A percentile compares a stretch with the other conserved stretches of the same genome.
Evolutionary conservation across 2,329 filamentous ascomycete genomes (phyloP).

Genomic region (Colletotrichum eremochloae): DNA sequence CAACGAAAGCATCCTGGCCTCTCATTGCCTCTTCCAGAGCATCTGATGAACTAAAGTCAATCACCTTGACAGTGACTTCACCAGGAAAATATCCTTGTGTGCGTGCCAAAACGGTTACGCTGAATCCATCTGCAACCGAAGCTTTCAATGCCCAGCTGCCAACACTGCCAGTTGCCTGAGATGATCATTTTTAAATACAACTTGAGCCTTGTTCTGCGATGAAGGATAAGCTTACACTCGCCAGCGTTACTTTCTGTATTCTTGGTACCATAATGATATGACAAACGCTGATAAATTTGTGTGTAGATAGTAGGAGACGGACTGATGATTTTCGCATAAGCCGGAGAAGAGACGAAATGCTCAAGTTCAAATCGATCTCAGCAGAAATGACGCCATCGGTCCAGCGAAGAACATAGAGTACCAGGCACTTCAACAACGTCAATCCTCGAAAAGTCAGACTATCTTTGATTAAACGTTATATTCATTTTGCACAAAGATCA

Average conservation of each 20-base stretch:
- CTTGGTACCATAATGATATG: slow-evolving; percentile 3
- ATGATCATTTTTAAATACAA: neutral
- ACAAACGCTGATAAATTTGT: rapidly evolving
- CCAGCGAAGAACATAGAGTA: neutral
- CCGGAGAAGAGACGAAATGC: neutral
- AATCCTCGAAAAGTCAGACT: neutral
- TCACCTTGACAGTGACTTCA: slow-evolving; percentile 57
- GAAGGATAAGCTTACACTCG: slow-evolving; percentile 47
- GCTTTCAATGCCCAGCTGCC: slow-evolving; percentile 50
- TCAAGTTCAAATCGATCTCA: neutral
- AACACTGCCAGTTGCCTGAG: slow-evolving; percentile 50
- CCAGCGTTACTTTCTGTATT: slow-evolving; percentile 55
- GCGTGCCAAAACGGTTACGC: slow-evolving; percentile 68
- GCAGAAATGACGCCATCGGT: too few relatives aligned
- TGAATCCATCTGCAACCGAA: slow-evolving; percentile 51
- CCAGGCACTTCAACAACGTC: too few relatives aligned
- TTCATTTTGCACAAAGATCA: neutral
- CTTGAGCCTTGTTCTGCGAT: too few relatives aligned
- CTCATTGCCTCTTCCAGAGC: slow-evolving; percentile 64
- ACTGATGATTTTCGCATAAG: neutral
- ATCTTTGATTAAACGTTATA: neutral
- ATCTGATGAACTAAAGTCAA: slow-evolving; percentile 61
- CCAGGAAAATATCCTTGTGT: slow-evolving; percentile 44
- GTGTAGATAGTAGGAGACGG: neutral
- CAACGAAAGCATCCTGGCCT: slow-evolving; percentile 69